phyloP scores from a whole-genome alignment of 2,329 filamentous ascomycete genomes.

The Calonectria ilicicola region DNA sequence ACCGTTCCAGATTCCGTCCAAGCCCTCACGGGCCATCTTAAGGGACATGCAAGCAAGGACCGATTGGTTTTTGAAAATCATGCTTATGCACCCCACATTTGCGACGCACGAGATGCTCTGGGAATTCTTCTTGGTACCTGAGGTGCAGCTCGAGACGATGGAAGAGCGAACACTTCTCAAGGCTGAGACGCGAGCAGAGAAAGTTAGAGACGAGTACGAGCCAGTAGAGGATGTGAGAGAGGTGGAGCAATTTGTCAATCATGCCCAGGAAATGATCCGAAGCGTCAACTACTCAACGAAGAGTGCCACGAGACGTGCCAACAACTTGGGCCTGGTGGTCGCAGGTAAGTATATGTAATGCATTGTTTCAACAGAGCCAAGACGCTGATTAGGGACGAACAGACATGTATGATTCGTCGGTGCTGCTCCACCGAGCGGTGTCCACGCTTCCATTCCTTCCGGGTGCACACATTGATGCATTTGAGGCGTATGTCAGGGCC shows the following conservation, averaged over 20 bases:
- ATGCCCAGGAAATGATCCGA: conserved; percentile 90
- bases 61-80: conserved; percentile 87
- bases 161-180: conserved; percentile 89
- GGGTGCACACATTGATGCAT: conserved; percentile 72
- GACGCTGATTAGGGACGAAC: conserved; percentile 40
- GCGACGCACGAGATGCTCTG: conserved; percentile 96
- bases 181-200: conserved; percentile 84
- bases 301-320: conserved; percentile 83
- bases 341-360: conserved; percentile 60
- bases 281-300: conserved; percentile 86
- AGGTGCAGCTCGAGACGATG: conserved; percentile 91
- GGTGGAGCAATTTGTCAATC: conserved; percentile 92
- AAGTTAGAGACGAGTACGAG: conserved; percentile 88
- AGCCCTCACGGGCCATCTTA: conserved; percentile 87
- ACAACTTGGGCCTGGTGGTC: conserved; percentile 75
- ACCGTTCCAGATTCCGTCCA: conserved; percentile 93
- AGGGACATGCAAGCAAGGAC: conserved; percentile 89
- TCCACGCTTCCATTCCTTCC: conserved; percentile 76
- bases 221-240: conserved; percentile 87
- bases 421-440: conserved; percentile 64
- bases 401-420: conserved; percentile 78
- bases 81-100: conserved; percentile 91
- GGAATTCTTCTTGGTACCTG: conserved; percentile 98
- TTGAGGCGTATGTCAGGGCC: conserved; percentile 77
- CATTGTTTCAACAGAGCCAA: conserved; percentile 26